Conservation (phyloP, 2,329 filamentous ascomycete species). For the Botryotinia convoluta region DNA sequence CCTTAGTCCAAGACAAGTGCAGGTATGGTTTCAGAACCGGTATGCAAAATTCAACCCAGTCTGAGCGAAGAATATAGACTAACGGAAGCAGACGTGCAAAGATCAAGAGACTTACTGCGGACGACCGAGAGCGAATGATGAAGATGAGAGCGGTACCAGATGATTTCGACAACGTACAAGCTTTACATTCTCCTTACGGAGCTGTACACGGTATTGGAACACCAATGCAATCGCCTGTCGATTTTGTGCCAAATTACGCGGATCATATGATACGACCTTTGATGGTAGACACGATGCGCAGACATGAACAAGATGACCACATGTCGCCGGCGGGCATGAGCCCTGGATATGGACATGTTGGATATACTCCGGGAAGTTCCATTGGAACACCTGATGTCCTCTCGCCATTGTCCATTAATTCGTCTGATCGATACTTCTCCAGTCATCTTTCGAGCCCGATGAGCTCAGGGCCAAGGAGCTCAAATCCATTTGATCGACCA, state of each 20-base stretch:
- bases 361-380: conserved; percentile 55
- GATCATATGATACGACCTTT: conserved; percentile 60
- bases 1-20: conserved; percentile 85
- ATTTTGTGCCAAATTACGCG: conserved; percentile 47
- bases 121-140: conserved; percentile 68
- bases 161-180: conserved; percentile 68
- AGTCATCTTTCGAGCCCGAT: conserved; percentile 49
- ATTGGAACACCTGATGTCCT: conserved; percentile 54
- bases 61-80: neutral
- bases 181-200: conserved; percentile 65
- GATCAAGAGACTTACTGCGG: conserved; percentile 68
- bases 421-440: conserved; percentile 54
- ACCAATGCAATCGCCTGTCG: conserved; percentile 38
- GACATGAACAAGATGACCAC: conserved; percentile 61
- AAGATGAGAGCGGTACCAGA: conserved; percentile 70
- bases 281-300: conserved; percentile 65
- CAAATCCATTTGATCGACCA: conserved; percentile 53
- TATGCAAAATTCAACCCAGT: conserved; percentile 45
- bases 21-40: conserved; percentile 99
- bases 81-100: conserved; percentile 58
- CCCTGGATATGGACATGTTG: conserved; percentile 64
- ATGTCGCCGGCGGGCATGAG: conserved; percentile 65
- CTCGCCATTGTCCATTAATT: conserved; percentile 55
- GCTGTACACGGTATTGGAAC: conserved; percentile 43
- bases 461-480: conserved; percentile 48